Percentiles rank a stretch among this genome's conserved stretches.
phyloP scores from a whole-genome alignment of 2,329 filamentous ascomycete genomes.

The Clonostachys chloroleuca region DNA sequence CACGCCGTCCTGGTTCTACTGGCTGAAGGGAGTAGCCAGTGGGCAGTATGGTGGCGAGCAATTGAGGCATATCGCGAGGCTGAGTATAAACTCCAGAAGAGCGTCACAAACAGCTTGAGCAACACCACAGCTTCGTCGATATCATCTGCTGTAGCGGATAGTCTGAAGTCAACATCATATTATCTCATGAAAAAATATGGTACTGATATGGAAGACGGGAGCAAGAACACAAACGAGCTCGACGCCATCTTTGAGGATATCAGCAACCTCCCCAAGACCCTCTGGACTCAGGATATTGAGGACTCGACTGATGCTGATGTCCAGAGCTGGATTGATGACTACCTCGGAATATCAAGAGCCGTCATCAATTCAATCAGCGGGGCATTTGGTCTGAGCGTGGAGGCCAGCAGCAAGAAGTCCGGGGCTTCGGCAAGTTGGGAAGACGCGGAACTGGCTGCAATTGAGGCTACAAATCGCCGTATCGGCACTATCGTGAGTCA shows the following conservation, averaged over 20 bases:
- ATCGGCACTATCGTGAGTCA: slow-evolving; percentile 8
- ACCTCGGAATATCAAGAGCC: slow-evolving; percentile 15
- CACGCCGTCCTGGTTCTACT: slow-evolving; percentile 59
- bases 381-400: slow-evolving; percentile 4
- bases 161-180: background rate
- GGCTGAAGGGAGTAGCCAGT: slow-evolving; percentile 49
- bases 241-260: background rate
- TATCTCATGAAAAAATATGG: background rate
- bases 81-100: background rate
- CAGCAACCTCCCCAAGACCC: background rate
- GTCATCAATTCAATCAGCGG: slow-evolving; percentile 5
- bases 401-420: background rate
- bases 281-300: background rate
- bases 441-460: slow-evolving; percentile 7
- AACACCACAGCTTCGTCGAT: background rate
- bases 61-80: background rate
- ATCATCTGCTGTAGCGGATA: background rate
- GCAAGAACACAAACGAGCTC: background rate
- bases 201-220: background rate
- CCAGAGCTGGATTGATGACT: slow-evolving; percentile 41
- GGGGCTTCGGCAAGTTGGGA: slow-evolving; percentile 9
- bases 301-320: background rate
- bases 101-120: background rate
- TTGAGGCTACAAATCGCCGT: background rate
- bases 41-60: background rate